Percentiles rank a stretch among this genome's conserved stretches.
Conservation (phyloP, 2,329 filamentous ascomycete species). For the Dryadomyces sulphureus region DNA sequence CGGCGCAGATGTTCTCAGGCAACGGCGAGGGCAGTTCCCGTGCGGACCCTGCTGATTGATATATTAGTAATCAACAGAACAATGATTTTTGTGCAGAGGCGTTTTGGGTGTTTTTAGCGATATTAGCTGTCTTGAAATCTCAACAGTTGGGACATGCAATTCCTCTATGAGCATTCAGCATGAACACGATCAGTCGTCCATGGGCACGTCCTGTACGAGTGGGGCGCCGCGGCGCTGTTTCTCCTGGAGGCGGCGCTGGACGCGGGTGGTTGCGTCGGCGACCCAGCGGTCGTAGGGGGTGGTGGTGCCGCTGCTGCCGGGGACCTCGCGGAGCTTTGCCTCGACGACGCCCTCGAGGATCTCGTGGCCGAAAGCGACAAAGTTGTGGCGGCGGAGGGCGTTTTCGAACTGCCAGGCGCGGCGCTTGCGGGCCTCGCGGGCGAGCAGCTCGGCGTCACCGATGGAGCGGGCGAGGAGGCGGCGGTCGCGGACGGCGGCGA, state of each 20-base stretch:
- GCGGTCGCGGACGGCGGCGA: conserved; percentile 81
- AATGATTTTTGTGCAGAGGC: no score
- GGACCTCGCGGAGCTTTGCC: conserved; percentile 51
- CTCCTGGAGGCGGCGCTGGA: conserved; percentile 18
- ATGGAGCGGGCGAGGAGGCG: conserved; percentile 63
- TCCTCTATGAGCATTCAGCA: no score
- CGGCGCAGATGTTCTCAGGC: conserved; percentile 30
- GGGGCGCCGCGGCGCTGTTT: conserved; percentile 14
- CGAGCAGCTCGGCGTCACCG: conserved; percentile 66
- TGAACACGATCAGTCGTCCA: conserved; percentile 13
- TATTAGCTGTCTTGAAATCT: no score
- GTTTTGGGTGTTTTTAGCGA: no score
- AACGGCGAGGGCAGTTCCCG: no score
- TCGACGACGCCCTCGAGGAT: conserved; percentile 74
- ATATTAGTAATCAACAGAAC: no score
- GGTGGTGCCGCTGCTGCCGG: conserved; percentile 18
- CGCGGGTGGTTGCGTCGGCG: conserved; percentile 32
- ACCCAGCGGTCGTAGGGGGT: conserved; percentile 59
- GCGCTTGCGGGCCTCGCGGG: conserved; percentile 70
- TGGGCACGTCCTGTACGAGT: conserved; percentile 16
- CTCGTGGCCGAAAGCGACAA: conserved; percentile 88
- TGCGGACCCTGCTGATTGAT: no score
- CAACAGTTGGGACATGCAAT: no score
- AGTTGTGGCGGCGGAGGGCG: conserved; percentile 80
- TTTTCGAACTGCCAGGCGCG: conserved; percentile 91